Percentiles rank a stretch among this genome's conserved stretches.
These are phyloP conservation scores for Spinellus fusiger DNA, from an alignment of 192 early-diverging fungal genomes.

Conservation along the genomic window DNA sequence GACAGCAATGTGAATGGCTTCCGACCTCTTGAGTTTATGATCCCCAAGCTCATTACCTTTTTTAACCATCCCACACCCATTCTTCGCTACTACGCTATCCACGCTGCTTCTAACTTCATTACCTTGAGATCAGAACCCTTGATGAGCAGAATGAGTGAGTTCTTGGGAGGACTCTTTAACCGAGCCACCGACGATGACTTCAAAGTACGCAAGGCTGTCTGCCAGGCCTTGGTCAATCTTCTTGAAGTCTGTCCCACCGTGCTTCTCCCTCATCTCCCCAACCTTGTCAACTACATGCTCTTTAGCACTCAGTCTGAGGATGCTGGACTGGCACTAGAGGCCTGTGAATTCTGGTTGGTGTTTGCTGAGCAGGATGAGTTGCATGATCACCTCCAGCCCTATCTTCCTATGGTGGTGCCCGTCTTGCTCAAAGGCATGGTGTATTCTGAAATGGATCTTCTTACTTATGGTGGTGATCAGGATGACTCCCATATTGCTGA, in stretches of 20 bases:
- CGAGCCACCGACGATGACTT: conserved; percentile 77
- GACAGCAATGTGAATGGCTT: conserved; percentile 69
- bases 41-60: conserved; percentile 83
- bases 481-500: conserved; percentile 88
- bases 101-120: conserved; percentile 85
- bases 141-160: conserved; percentile 61
- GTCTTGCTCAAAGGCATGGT: conserved; percentile 94
- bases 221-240: conserved; percentile 89
- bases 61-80: conserved; percentile 70
- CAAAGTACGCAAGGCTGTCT: conserved; percentile 87
- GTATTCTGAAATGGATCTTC: conserved; percentile 88
- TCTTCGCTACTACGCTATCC: conserved; percentile 77
- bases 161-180: conserved; percentile 74
- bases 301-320: conserved; percentile 86
- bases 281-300: conserved; percentile 94
- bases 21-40: conserved; percentile 75
- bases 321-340: conserved; percentile 88
- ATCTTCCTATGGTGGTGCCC: conserved; percentile 75
- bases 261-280: conserved; percentile 80
- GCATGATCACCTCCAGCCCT: conserved; percentile 62
- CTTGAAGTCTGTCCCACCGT: conserved; percentile 82
- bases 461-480: conserved; percentile 69
- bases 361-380: conserved; percentile 91
- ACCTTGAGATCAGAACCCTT: conserved; percentile 67
- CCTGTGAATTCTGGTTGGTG: conserved; percentile 97